phyloP scores from a whole-genome alignment of 768 basidiomycete species.

The Suillus discolor region DNA sequence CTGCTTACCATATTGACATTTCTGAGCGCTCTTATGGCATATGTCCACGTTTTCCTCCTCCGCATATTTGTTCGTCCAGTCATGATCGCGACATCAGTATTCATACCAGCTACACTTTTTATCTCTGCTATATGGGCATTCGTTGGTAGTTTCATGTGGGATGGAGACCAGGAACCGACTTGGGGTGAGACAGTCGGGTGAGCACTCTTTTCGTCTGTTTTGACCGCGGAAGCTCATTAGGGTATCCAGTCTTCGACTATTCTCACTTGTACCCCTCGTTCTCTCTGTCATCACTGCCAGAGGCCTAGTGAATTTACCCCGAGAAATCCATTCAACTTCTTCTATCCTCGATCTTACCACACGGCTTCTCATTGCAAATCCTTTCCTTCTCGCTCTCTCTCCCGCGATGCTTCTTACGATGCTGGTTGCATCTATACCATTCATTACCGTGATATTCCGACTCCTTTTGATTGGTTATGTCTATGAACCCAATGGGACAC shows the following conservation, averaged over 20 bases:
- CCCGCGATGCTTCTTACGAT: slow-evolving; percentile 69
- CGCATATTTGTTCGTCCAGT: slow-evolving; percentile 84
- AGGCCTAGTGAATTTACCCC: slow-evolving; percentile 70
- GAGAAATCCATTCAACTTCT: slow-evolving; percentile 68
- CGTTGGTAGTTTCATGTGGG: slow-evolving; percentile 74
- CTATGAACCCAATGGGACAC: slow-evolving; percentile 44
- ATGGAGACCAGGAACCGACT: slow-evolving; percentile 55
- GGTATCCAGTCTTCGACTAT: slow-evolving; percentile 63
- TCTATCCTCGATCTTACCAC: slow-evolving; percentile 61
- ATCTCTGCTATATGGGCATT: slow-evolving; percentile 83
- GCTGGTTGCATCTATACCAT: slow-evolving; percentile 75
- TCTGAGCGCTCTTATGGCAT: slow-evolving; percentile 69
- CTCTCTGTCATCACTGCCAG: slow-evolving; percentile 73
- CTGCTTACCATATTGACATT: slow-evolving; percentile 73
- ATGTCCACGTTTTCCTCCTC: slow-evolving; percentile 73
- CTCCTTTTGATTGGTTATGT: slow-evolving; percentile 70
- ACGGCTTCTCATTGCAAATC: slow-evolving; percentile 67
- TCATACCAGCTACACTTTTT: slow-evolving; percentile 73
- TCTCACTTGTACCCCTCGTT: slow-evolving; percentile 72
- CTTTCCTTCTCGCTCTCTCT: slow-evolving; percentile 74
- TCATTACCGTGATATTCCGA: slow-evolving; percentile 77
- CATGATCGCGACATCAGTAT: slow-evolving; percentile 74
- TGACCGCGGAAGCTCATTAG: slow-evolving; percentile 20
- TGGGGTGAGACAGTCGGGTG: slow-evolving; percentile 86
- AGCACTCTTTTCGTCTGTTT: slow-evolving; percentile 29